Base-by-base conservation (phyloP, 176 grass and related monocot species). In the Cymbopogon citratus region DNA sequence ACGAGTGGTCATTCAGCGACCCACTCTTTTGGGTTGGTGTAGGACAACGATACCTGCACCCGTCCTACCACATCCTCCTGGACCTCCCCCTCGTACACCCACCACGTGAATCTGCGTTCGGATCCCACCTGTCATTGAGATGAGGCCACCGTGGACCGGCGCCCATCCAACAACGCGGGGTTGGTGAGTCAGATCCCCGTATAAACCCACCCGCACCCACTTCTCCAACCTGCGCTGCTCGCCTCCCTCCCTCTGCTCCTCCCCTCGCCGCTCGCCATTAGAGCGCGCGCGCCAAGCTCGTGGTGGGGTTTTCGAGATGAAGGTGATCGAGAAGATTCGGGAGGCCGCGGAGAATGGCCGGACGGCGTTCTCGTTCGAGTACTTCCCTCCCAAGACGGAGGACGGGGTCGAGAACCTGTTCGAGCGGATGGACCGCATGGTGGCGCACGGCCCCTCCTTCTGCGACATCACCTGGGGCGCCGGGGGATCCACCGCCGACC, bases 401-500 rank as follows among this genome's bases (percentile, higher is more conserved):
- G 94, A 97, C n/a, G 94, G 93, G 19, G 80, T 92, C 12, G 94
- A 97, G 85, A 97, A 97, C 74, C 88, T 97, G 74, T 97, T 97
- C 88, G 91, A 97, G 69, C 90, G 90, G 70, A 93, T 97, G 91
- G 94, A 97, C 75, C 87, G 94, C 64, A 97, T 97, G 94, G 94
- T 97, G 60, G 79, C 88, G 60, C 91, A 97, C 86, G 90, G 91
- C 59, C 91, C 94, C 0, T 21, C 74, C 77, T 97, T 97, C 88
- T 91, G 94, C 88, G 94, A 97, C 91, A 97, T 97, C 88, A 97
- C 94, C 76, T 97, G 94, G 94, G 94, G 90, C 76, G 94, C 94
- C 24, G 94, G 91, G 10, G 94, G 94, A n/a, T 93, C 91, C 85
- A 97, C 94, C 74, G 94, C 94, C 76, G 94, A 97, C 24, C 73